Evolutionary conservation across 139 green algal species (phyloP), one percentile per base, ranked within the genome.

Genomic region (Chlamydomonas incerta): DNA sequence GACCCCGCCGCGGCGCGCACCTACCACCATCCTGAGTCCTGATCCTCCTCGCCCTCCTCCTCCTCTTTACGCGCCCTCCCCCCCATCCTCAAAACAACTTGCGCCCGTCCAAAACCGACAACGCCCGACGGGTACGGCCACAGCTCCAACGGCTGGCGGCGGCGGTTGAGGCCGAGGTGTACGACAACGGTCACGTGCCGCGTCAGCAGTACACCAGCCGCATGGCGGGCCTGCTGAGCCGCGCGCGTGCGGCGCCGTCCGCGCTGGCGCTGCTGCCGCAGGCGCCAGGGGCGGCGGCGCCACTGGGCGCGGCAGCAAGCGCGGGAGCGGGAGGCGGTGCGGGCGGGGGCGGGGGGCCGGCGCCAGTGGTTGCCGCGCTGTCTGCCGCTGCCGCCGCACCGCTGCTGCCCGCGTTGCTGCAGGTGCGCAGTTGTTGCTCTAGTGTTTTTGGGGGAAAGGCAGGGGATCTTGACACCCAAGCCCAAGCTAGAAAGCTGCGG

Each of bases 191-290:
- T 1, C 47, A 10, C 29, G 13, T 73, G 79, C 65, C 65, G n/a
- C 79, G 66, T 28, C 79, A 75, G 79, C 79, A 76, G 65, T 85
- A 75, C 65, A 85, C 47, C 1, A 76, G 47, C 47, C 79, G 79
- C 47, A 85, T 85, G 79, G 79, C 79, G 47, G 79, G 65, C 2
- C 67, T 85, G n/a, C 57, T 85, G 21, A 76, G 21, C 10, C n/a
- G 79, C 4, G 79, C 79, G 21, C 67, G 63, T 66, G 31, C 20
- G 33, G 79, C 79, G 46, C 5, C 50, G 21, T 85, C 79, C 26
- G 47, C 50, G 15, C 65, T 85, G 79, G 79, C 46, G 46, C 63
- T 85, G 62, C 63, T 74, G 41, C 77, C 77, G 41, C 77, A 74
- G 72, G 33, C 55, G 55, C 20, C 55, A 23, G 8, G 6, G 55